These are phyloP conservation scores for Cucumis cinereus DNA, from an alignment of 306 rosid genomes.

Conservation along the genomic window DNA sequence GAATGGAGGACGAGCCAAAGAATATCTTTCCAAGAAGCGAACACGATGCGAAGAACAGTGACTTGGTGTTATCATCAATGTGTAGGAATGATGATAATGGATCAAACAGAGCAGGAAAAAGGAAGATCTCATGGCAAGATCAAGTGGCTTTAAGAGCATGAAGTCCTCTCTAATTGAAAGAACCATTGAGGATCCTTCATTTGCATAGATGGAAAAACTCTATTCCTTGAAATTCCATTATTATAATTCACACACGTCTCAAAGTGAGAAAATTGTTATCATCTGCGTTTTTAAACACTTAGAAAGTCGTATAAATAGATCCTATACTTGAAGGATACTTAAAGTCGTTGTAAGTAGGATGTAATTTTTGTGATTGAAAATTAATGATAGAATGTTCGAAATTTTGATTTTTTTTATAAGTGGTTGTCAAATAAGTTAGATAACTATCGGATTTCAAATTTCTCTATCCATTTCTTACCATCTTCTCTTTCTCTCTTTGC, in stretches of 20 bases:
- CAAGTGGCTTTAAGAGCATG: slow-evolving; percentile 86
- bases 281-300: too few species aligned
- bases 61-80: slow-evolving; percentile 43
- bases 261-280: not conserved
- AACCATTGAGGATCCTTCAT: not conserved
- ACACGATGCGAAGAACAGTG: slow-evolving; percentile 46
- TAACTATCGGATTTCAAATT: too few species aligned
- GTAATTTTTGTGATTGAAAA: not conserved
- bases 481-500: too few species aligned
- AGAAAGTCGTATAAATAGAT: not conserved
- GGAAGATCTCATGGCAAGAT: slow-evolving; percentile 98
- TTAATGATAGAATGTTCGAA: not conserved
- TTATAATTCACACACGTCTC: not conserved
- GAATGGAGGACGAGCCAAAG: slow-evolving; percentile 53
- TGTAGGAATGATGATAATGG: slow-evolving; percentile 73
- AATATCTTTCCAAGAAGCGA: slow-evolving; percentile 36
- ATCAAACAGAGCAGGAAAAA: slow-evolving; percentile 59
- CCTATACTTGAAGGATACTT: not conserved
- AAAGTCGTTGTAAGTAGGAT: not conserved
- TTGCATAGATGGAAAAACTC: not conserved
- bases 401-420: not conserved
- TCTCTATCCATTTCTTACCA: too few species aligned
- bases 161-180: slow-evolving; percentile 2
- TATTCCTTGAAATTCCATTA: not conserved
- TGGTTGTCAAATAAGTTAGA: too few species aligned